Evolutionary conservation across 805 yeast species (phyloP), one percentile per base, ranked within the genome.

Genomic region (Candida corydali): DNA sequence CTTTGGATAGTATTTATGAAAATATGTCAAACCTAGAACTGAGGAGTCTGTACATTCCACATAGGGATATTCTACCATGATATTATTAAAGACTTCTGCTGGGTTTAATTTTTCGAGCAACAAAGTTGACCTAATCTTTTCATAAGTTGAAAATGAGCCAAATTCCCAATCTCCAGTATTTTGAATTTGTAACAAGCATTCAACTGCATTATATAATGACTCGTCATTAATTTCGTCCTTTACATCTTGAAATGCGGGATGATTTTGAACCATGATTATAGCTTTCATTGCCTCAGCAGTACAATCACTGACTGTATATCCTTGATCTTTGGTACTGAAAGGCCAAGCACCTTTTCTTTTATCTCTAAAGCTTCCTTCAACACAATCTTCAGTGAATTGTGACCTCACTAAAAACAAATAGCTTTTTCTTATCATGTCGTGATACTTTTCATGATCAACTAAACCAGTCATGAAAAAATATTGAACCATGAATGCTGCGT

Each of bases 41-140:
- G 91, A 80, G 0, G 98, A 89, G 60, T 94, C 98, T 0, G 98
- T 88, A 58, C 99, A 93, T 59, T 93, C 99, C 15, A 94, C 97
- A 54, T 93, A 93, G 0, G 98, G 98, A 56, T 86, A 93, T 59
- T 93, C 99, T 17, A 93, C 95, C 99, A 93, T 93, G 41, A 93
- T 93, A 49, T 93, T 89, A 40, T 95, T 96, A 62, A 93, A 93
- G 0, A 93, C 98, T 57, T 93, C 98, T 1, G 98, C 99, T 0
- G 98, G 98, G 48, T 91, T 91, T 40, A 93, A 63, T 36, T 61
- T 51, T 55, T 93, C 99, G 41, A 93, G 52, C 26, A 78, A 41
- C 10, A 87, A 78, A 0, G 95, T 77, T 0, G 95, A 88, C 47
- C 88, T 80, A 43, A 86, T 91, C 36, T 67, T 71, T 54, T 93